Conservation (phyloP, 768 basidiomycete genomes). For the Austroboletus festivus region DNA sequence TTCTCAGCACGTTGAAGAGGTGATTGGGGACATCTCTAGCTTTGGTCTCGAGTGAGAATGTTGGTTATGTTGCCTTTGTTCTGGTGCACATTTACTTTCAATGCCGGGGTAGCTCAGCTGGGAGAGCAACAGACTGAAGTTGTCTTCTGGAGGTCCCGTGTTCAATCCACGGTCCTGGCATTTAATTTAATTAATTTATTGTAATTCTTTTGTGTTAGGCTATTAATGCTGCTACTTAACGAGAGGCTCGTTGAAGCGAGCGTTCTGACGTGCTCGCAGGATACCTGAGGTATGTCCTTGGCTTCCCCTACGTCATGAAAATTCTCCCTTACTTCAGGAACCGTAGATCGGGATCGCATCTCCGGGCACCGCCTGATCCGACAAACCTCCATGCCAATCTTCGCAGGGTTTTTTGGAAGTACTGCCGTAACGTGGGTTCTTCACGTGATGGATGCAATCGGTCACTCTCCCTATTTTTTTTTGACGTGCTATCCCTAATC, state of each 20-base stretch:
- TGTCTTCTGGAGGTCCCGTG: constrained; percentile 50
- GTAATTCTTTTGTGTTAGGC: background rate
- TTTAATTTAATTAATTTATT: no score
- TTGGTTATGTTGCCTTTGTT: no score
- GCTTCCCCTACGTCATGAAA: background rate
- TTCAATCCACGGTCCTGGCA: constrained; percentile 58
- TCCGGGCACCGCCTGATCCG: background rate
- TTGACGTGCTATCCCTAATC: no score
- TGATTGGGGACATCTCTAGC: constrained; percentile 30
- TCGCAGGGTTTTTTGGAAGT: constrained; percentile 4
- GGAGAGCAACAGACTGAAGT: constrained; percentile 75
- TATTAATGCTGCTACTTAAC: background rate
- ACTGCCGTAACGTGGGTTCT: no score
- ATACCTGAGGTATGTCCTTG: background rate
- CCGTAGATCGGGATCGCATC: background rate
- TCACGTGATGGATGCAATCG: constrained; percentile 27
- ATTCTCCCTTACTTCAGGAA: background rate
- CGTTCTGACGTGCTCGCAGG: no score
- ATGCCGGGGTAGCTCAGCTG: constrained; percentile 73
- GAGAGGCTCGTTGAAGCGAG: background rate
- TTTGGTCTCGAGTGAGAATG: constrained; percentile 17
- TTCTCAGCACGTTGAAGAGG: constrained; percentile 27
- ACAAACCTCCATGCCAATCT: no score
- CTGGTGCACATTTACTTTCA: background rate
- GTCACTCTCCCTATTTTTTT: no score